phyloP scores from a whole-genome alignment of 108 stramenopile genomes.

The Pseudonitzschia delicatissima region DNA sequence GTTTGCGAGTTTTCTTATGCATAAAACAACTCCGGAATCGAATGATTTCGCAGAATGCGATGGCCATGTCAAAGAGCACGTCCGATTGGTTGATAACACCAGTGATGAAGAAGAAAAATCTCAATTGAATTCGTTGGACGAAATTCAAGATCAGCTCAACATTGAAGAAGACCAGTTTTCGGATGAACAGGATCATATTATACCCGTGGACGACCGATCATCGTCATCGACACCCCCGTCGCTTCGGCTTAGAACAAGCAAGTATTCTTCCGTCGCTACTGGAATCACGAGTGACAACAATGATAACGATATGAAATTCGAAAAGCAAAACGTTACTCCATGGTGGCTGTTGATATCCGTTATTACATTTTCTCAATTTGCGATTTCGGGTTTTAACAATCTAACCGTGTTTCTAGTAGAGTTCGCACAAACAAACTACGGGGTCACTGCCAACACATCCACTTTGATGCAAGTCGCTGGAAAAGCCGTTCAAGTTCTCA shows the following conservation, averaged over 20 bases:
- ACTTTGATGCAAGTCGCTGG: slow-evolving; percentile 14
- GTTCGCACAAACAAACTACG: slow-evolving; percentile 1
- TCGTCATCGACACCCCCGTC: background rate
- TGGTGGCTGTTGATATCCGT: slow-evolving; percentile 14
- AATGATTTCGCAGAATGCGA: background rate
- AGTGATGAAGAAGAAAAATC: background rate
- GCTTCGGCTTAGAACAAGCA: background rate
- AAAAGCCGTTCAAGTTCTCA: slow-evolving; percentile 10
- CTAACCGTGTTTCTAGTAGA: slow-evolving; percentile 6
- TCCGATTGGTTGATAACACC: background rate
- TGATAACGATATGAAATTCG: background rate
- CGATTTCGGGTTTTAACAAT: slow-evolving; percentile 13
- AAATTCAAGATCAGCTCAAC: background rate
- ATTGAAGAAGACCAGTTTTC: background rate
- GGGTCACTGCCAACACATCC: slow-evolving; percentile 2
- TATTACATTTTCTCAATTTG: slow-evolving; percentile 4
- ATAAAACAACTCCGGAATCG: background rate
- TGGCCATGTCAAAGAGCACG: background rate
- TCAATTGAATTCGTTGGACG: background rate
- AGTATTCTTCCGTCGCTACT: no score
- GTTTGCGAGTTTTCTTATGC: slow-evolving; percentile 1
- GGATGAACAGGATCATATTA: background rate
- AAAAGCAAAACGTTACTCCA: background rate
- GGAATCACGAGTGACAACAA: background rate
- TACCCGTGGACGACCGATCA: background rate